Percentiles rank a stretch among this genome's conserved stretches.
These are phyloP conservation scores for Graphilbum ipis-grandicollis DNA, from an alignment of 2,329 filamentous ascomycete species.

Conservation along the genomic window DNA sequence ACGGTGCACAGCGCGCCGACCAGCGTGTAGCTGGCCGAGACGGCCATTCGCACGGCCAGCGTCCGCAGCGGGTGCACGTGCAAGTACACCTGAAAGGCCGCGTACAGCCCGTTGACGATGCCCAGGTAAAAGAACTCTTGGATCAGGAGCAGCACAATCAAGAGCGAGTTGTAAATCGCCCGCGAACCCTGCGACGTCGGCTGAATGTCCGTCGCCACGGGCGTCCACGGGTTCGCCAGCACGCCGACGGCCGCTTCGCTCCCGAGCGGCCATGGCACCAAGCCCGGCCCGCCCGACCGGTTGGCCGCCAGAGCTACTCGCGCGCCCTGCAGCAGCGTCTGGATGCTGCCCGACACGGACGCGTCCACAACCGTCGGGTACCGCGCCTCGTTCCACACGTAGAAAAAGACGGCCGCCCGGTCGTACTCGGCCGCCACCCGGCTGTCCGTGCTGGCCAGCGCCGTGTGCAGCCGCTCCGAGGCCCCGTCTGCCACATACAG, in stretches of 20 bases:
- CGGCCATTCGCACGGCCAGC: slow-evolving; percentile 14
- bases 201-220: slow-evolving; percentile 13
- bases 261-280: slow-evolving; percentile 10
- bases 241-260: neutral
- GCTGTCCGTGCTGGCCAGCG: slow-evolving; percentile 10
- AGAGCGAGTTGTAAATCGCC: slow-evolving; percentile 22
- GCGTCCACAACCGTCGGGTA: slow-evolving; percentile 16
- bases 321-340: slow-evolving; percentile 2
- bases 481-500: slow-evolving; percentile 16
- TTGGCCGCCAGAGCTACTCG: slow-evolving; percentile 9
- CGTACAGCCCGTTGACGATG: slow-evolving; percentile 17
- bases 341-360: slow-evolving; percentile 13
- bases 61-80: slow-evolving; percentile 14
- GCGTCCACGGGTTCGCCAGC: slow-evolving; percentile 16
- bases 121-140: slow-evolving; percentile 18
- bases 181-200: slow-evolving; percentile 18
- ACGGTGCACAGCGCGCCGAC: slow-evolving; percentile 20
- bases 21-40: slow-evolving; percentile 16
- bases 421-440: slow-evolving; percentile 13
- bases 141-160: slow-evolving; percentile 19
- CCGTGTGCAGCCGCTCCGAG: slow-evolving; percentile 15
- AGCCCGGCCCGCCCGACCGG: slow-evolving; percentile 3
- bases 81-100: slow-evolving; percentile 19
- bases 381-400: slow-evolving; percentile 20
- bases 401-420: slow-evolving; percentile 15